phyloP scores from a whole-genome alignment of 345 rosid species.

The Corchorus capsularis region DNA sequence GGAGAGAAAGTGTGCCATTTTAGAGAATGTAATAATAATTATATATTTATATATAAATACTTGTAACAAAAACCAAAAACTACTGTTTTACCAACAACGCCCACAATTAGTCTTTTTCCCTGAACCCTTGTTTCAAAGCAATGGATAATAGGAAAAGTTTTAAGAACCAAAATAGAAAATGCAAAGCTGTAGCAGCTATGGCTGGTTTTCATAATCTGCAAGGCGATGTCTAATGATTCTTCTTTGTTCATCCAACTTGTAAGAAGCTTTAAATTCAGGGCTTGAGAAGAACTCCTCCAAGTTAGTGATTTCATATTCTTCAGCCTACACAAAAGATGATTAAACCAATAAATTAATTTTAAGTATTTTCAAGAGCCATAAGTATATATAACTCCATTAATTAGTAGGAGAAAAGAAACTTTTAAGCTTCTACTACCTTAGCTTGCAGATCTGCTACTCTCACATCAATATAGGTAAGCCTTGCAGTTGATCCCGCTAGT shows the following conservation, averaged over 20 bases:
- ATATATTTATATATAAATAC: no score
- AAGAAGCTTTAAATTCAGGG: conserved; percentile 66
- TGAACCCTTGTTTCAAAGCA: no score
- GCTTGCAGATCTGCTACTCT: conserved; percentile 72
- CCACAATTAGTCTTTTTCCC: no score
- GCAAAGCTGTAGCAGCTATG: neutral
- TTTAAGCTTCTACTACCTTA: conserved; percentile 55
- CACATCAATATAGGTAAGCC: conserved; percentile 60
- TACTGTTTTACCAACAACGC: no score
- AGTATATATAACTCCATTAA: no score
- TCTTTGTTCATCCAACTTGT: conserved; percentile 56
- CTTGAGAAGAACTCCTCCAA: conserved; percentile 79
- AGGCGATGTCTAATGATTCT: conserved; percentile 57
- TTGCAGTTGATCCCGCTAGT: conserved; percentile 65
- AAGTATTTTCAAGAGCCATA: neutral
- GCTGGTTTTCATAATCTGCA: neutral
- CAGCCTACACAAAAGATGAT: conserved; percentile 55
- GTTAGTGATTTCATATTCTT: conserved; percentile 78
- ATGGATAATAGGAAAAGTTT: no score
- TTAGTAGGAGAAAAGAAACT: neutral
- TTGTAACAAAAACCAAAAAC: no score
- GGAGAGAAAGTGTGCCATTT: no score
- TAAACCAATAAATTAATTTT: neutral
- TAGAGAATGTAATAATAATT: no score
- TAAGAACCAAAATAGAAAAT: no score